Evolutionary conservation across 371 early-diverging fungal species (phyloP), one percentile per base, ranked within the genome.

Genomic region (Fennellomyces sp.): DNA sequence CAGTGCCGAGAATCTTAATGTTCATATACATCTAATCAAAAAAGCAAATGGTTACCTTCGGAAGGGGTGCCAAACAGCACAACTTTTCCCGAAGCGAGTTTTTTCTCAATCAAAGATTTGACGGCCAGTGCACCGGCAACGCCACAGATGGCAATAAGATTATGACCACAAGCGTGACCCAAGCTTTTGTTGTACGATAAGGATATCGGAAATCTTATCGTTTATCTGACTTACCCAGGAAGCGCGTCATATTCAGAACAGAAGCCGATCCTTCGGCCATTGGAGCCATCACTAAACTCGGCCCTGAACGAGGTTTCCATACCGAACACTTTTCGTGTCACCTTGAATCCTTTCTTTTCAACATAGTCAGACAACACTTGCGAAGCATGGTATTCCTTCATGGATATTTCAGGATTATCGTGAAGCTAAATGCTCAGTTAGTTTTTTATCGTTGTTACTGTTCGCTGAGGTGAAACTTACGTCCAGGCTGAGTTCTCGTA

Each of bases 61-160:
- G 89, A 91, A 3, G 94, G 93, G 1, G 91, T 90, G n/a, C 92
- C 93, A 78, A 86, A 89, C 52, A 92, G 69, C 48, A 74, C 80
- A 50, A 92, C 84, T 17, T 73, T 72, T 17, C 87, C 91, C 7
- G 70, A 52, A 28, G 91, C 61, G 17, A 73, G 28, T 39, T 73
- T 75, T 29, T 65, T 58, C 35, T 86, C 75, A 60, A 90, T 54
- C n/a, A 81, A 80, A 6, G 71, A 51, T 54, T 82, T 80, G n/a
- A 86, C 61, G 4, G 83, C 88, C 35, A 87, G 50, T 7, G 88
- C 83, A 53, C 85, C 78, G 13, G 86, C 89, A 2, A 91, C 68
- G 6, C 89, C 90, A 6, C 83, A 71, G 58, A 90, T 84, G 12
- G 88, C 88, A 51, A 91, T 91, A 17, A 86, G 56, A 39, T 88